Percentiles rank a stretch among this genome's conserved stretches.
Evolutionary conservation across 495 filamentous ascomycete species (phyloP).

Genomic region (Bombardia bombarda): DNA sequence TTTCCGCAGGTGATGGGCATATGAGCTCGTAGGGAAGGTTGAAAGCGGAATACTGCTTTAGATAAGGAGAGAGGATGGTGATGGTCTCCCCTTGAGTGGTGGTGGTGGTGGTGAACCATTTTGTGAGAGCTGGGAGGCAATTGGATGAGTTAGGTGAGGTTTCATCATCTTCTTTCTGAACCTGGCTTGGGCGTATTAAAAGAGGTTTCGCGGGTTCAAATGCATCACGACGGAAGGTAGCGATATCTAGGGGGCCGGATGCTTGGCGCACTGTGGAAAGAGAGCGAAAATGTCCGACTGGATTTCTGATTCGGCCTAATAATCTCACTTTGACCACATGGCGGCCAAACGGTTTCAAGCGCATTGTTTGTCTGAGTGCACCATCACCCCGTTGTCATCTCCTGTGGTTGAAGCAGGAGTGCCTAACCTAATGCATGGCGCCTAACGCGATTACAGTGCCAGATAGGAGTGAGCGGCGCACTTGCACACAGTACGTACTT

Average conservation of each 20-base stretch:
- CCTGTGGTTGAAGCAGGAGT: too few relatives aligned
- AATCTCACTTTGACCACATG: too few relatives aligned
- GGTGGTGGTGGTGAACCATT: background rate
- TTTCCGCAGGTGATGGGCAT: background rate
- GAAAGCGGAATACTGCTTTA: background rate
- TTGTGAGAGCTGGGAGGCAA: background rate
- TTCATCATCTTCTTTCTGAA: background rate
- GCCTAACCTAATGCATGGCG: too few relatives aligned
- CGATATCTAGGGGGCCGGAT: background rate
- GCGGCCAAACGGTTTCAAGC: too few relatives aligned
- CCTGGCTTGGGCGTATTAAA: background rate
- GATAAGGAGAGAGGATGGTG: background rate
- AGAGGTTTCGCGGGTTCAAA: conserved; percentile 3
- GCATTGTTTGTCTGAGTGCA: too few relatives aligned
- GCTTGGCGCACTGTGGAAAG: background rate
- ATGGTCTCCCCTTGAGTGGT: background rate
- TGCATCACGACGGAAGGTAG: background rate
- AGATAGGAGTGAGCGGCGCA: too few relatives aligned
- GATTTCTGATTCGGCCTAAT: too few relatives aligned
- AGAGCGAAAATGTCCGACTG: too few relatives aligned
- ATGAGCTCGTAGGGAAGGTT: conserved; percentile 1
- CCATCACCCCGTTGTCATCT: too few relatives aligned
- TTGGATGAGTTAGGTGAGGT: background rate
- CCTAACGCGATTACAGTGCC: too few relatives aligned
- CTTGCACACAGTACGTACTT: too few relatives aligned